Conservation (phyloP, 805 yeast genomes). For the Scheffersomyces coipomensis region DNA sequence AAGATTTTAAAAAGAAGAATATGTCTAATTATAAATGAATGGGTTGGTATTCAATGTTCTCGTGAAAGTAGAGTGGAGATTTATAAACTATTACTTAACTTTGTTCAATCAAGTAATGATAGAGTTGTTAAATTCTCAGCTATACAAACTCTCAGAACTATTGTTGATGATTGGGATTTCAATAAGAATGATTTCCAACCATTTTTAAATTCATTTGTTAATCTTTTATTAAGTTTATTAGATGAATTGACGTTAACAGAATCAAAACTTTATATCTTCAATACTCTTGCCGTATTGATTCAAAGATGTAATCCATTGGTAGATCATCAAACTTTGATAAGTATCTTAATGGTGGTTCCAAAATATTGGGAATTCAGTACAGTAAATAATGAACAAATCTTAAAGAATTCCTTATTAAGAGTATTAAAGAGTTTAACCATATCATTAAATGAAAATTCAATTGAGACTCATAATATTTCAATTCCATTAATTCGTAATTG, state of each 20-base stretch:
- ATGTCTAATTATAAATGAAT: constrained; percentile 73
- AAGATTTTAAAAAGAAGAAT: constrained; percentile 74
- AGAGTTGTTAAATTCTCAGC: constrained; percentile 79
- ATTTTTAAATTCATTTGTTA: constrained; percentile 53
- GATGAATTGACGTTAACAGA: constrained; percentile 60
- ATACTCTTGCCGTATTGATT: constrained; percentile 62
- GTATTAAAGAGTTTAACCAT: constrained; percentile 54
- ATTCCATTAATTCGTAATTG: constrained; percentile 69
- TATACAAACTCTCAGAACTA: constrained; percentile 61
- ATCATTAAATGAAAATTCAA: constrained; percentile 55
- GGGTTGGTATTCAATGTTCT: constrained; percentile 71
- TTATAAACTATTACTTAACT: constrained; percentile 53
- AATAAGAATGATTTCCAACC: constrained; percentile 66
- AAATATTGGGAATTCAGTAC: constrained; percentile 67
- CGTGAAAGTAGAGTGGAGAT: constrained; percentile 54
- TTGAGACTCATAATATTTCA: constrained; percentile 50
- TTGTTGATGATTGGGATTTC: constrained; percentile 88
- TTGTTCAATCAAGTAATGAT: constrained; percentile 58
- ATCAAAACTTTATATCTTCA: constrained; percentile 70
- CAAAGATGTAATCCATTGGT: constrained; percentile 66
- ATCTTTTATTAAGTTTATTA: constrained; percentile 49
- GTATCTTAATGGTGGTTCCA: constrained; percentile 60
- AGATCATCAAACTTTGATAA: constrained; percentile 47
- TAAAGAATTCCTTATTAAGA: constrained; percentile 43
- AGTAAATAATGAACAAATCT: constrained; percentile 40